These are phyloP conservation scores for Xerocomus potaroensis DNA, from an alignment of 768 basidiomycete species.

Conservation along the genomic window DNA sequence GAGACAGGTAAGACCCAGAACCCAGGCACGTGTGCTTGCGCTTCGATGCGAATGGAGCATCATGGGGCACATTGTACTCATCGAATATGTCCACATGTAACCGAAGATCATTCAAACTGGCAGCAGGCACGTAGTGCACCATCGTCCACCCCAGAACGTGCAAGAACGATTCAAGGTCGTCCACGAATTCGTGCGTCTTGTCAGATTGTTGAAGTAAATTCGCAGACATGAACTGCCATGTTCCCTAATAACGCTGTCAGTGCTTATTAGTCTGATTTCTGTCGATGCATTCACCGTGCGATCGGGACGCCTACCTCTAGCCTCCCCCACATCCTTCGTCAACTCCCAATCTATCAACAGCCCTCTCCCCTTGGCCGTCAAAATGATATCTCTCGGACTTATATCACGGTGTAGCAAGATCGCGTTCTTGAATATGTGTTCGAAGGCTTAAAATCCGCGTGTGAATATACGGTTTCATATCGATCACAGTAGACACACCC, in stretches of 20 bases:
- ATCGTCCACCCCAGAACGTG: slow-evolving; percentile 8
- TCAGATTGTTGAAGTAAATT: slow-evolving; percentile 13
- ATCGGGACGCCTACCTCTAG: neutral
- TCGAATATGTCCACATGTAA: neutral
- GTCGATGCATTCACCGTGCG: neutral
- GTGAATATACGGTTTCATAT: no score
- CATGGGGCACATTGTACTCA: neutral
- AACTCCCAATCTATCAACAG: slow-evolving; percentile 29
- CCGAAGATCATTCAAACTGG: neutral
- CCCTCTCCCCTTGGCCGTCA: slow-evolving; percentile 8
- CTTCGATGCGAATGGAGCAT: no score
- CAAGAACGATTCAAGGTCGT: slow-evolving; percentile 34
- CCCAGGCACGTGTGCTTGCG: no score
- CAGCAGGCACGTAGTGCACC: neutral
- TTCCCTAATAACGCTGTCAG: no score
- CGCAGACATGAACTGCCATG: slow-evolving; percentile 8
- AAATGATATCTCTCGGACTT: slow-evolving; percentile 26
- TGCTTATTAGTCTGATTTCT: neutral
- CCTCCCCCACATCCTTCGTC: neutral
- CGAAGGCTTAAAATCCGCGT: slow-evolving; percentile 15
- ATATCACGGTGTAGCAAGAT: slow-evolving; percentile 27
- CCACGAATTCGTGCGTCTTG: slow-evolving; percentile 21
- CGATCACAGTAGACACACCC: neutral
- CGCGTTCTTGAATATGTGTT: slow-evolving; percentile 12
- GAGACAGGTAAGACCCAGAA: no score